Evolutionary conservation across 257 asterid species (phyloP), one percentile per base, ranked within the genome.

Genomic region (Petunia axillaris): DNA sequence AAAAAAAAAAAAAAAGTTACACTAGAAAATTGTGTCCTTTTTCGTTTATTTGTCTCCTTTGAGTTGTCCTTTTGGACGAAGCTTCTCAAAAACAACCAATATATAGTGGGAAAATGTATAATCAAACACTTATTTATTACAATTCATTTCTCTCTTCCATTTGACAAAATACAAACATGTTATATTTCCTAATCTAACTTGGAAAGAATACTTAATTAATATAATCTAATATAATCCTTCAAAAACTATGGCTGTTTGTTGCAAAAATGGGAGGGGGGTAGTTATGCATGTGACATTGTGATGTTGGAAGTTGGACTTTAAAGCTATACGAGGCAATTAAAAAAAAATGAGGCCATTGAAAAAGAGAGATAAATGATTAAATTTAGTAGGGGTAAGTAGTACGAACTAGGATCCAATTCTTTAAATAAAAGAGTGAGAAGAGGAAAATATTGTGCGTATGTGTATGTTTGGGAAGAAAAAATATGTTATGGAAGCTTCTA

Each of bases 401-500:
- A 41, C 41, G 8, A 77, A 41, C 10, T n/a, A 16, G 10, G 50
- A 76, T 40, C 25, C 54, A 76, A 38, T 53, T 71, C 3, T 37
- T 6, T 40, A 41, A 38, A 39, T 36, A 52, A 39, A 35, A 10
- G 16, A 6, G 16, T 16, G 40, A 5, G 39, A 76, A 58, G 39
- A 25, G 70, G 44, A 71, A 71, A 48, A 48, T 71, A 71, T 48
- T 71, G 16, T 71, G 77, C 2, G 50, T 13, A 25, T 11, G 60
- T 48, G 48, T 10, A 46, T 41, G 71, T 11, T 10, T 41, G 46
- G 75, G 80, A 50, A 9, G 25, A 25, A 39, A 11, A 82, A 84
- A 81, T 75, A 85, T 83, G 83, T 63, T 3, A 76, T 84, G 92
- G 96, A 91, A 91, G 89, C 89, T 93, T 90, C 93, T 88, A 89